Percentiles rank a stretch among this genome's conserved stretches.
Conservation (phyloP, 805 yeast genomes). For the Ascoidea rubescens region DNA sequence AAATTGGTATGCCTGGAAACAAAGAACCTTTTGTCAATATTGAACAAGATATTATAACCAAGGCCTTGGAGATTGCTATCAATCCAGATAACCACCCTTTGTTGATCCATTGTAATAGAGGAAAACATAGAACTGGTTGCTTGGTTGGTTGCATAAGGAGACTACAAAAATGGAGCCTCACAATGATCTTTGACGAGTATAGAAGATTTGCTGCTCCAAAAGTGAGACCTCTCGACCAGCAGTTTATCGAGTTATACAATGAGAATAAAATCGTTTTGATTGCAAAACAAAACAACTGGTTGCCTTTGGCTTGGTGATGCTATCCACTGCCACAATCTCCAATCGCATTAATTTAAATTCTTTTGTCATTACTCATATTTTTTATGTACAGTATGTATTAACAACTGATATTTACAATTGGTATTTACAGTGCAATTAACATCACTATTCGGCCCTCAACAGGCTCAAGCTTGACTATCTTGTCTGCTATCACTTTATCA, state of each 20-base stretch:
- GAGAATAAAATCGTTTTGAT: constrained; percentile 42
- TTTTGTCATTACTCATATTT: too few species aligned
- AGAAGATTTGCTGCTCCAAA: constrained; percentile 91
- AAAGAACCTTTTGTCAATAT: constrained; percentile 87
- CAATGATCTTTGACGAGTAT: constrained; percentile 93
- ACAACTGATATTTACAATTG: too few species aligned
- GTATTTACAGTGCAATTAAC: too few species aligned
- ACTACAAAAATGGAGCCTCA: constrained; percentile 82
- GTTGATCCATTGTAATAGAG: constrained; percentile 88
- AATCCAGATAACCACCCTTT: constrained; percentile 86
- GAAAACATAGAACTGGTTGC: constrained; percentile 96
- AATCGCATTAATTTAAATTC: background rate
- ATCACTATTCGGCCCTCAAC: constrained; percentile 4
- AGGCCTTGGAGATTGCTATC: constrained; percentile 68
- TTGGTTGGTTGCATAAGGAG: constrained; percentile 84
- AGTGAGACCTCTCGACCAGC: constrained; percentile 90
- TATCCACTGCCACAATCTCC: background rate
- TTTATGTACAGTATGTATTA: too few species aligned
- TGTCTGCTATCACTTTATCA: constrained; percentile 6
- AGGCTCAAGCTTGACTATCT: constrained; percentile 2
- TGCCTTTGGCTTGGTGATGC: constrained; percentile 55
- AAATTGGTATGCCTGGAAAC: constrained; percentile 89
- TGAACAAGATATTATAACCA: constrained; percentile 52
- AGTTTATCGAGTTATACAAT: constrained; percentile 83
- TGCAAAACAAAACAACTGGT: constrained; percentile 39